Conservation (phyloP, 1,284 basidiomycete species). For the Vanrija sp. region DNA sequence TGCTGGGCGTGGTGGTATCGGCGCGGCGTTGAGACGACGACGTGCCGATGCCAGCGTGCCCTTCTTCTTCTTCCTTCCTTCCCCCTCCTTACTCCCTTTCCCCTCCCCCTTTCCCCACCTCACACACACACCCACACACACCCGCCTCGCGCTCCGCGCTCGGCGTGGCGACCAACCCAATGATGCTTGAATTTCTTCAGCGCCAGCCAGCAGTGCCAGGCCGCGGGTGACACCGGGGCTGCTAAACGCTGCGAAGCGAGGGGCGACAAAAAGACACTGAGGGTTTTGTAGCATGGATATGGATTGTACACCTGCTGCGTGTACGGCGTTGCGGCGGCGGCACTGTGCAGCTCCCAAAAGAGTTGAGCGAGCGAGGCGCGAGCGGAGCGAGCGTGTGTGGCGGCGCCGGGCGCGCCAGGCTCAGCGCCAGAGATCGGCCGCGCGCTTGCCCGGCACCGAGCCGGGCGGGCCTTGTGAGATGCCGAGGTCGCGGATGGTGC, state of each 20-base stretch:
- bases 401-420: background rate
- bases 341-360: background rate
- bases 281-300: slow-evolving; percentile 19
- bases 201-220: slow-evolving; percentile 41
- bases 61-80: slow-evolving; percentile 9
- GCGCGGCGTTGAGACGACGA: no score
- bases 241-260: slow-evolving; percentile 29
- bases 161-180: slow-evolving; percentile 17
- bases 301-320: background rate
- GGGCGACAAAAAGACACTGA: slow-evolving; percentile 44
- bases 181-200: slow-evolving; percentile 51
- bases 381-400: background rate
- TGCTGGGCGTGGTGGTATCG: background rate
- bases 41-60: no score
- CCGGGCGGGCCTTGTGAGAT: slow-evolving; percentile 42
- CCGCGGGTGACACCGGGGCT: slow-evolving; percentile 34
- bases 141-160: no score
- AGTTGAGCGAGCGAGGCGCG: background rate
- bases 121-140: background rate
- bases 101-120: background rate
- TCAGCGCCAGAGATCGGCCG: no score
- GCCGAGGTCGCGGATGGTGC: slow-evolving; percentile 41
- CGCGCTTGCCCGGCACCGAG: slow-evolving; percentile 7
- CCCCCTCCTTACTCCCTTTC: background rate
- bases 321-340: no score